Base-by-base conservation (phyloP, 306 rosid species). In the Lagenaria siceraria region DNA sequence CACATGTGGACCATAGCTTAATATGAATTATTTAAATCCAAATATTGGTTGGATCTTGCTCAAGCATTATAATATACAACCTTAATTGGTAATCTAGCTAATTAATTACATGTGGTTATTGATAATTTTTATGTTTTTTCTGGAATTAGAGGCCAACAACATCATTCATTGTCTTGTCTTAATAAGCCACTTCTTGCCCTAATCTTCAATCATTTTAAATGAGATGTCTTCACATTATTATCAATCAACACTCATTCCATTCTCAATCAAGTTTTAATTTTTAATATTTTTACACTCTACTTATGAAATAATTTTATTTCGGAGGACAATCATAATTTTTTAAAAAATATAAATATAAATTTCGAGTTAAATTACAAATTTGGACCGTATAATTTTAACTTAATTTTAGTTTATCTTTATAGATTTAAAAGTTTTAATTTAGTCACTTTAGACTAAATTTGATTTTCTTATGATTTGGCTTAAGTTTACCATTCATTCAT, bases 41-140 rank as follows among this genome's bases (percentile, higher is more conserved):
- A 42, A 43, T 11, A 69, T 42, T 42, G 75, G 75, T 69, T 69
- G 75, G 75, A 69, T 69, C 75, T 69, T 69, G 75, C 35, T 43
- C 35, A 42, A 69, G n/a, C 54, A 69, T 69, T 69, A 69, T 69
- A 69, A 42, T 42, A 69, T 42, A 69, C 75, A 69, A 69, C 55
- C 75, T 21, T 65, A n/a, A 40, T 69, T 69, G 55, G 21, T 40
- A 65, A 36, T 65, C 73, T 19, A n/a, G n/a, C n/a, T n/a, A 36
- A 40, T 69, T 40, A 22, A 69, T 10, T 66, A 69, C 35, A 69
- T 11, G 9, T 69, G 21, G n/a, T 42, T 38, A 42, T 42, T 36
- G 4, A 66, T 66, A 4, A 9, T 21, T 38, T 59, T 38, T 52
- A 68, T n/a, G 35, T 6, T n/a, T 61, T 42, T 10, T 42, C 0